These are phyloP conservation scores for Fraxinus xanthoxyloides DNA, from an alignment of 305 asterid genomes.

Conservation along the genomic window DNA sequence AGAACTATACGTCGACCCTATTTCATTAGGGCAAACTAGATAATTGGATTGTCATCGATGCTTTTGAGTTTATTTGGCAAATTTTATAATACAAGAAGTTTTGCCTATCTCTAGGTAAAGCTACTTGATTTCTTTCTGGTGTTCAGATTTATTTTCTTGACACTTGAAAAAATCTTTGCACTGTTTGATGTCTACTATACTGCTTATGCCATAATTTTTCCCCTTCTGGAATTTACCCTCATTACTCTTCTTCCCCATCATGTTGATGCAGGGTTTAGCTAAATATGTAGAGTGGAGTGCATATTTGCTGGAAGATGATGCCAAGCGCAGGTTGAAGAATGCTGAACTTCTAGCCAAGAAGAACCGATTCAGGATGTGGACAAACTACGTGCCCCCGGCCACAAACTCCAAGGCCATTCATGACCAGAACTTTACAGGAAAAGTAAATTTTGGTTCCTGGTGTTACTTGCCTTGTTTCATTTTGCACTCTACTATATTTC, in stretches of 20 bases:
- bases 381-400: conserved; percentile 86
- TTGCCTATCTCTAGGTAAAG: background rate
- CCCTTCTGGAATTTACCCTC: conserved; percentile 2
- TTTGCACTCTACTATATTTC: conserved; percentile 10
- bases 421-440: conserved; percentile 94
- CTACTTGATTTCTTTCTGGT: background rate
- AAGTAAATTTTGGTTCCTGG: conserved; percentile 45
- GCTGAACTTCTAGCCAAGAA: conserved; percentile 93
- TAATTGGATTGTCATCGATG: background rate
- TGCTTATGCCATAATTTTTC: background rate
- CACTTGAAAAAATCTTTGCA: background rate
- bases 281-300: conserved; percentile 99
- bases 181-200: conserved; percentile 3
- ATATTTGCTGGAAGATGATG: conserved; percentile 77
- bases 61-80: background rate
- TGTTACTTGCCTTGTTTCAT: background rate
- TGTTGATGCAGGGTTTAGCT: conserved; percentile 69
- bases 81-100: background rate
- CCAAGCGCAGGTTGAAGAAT: conserved; percentile 59
- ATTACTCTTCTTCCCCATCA: conserved; percentile 19
- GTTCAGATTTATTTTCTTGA: background rate
- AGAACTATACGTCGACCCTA: background rate
- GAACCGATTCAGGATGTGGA: conserved; percentile 71
- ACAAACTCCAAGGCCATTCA: conserved; percentile 95
- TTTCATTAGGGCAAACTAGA: background rate